A percentile compares a stretch with the other conserved stretches of the same genome.
Conservation (phyloP, 2,329 filamentous ascomycete genomes). For the Talaromyces sp. region DNA sequence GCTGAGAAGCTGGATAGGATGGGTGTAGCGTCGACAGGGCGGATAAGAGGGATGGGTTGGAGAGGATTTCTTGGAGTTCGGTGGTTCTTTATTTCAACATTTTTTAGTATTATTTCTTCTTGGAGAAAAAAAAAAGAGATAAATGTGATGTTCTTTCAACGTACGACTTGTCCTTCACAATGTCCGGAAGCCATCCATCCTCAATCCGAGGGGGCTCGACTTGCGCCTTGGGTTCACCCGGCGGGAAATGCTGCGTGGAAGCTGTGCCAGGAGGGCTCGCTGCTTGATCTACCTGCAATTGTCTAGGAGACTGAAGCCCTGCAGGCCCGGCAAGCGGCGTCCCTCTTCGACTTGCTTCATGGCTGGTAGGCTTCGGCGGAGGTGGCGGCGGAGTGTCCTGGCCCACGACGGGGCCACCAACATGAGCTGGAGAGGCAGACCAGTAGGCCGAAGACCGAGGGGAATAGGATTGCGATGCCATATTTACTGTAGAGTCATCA, state of each 20-base stretch:
- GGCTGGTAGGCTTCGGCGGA: constrained; percentile 66
- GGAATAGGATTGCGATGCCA: constrained; percentile 17
- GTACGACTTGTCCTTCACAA: constrained; percentile 77
- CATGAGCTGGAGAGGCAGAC: constrained; percentile 10
- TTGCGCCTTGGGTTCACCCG: neutral
- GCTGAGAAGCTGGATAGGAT: constrained; percentile 61
- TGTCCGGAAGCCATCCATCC: constrained; percentile 68
- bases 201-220: constrained; percentile 43
- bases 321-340: constrained; percentile 51
- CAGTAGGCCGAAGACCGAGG: constrained; percentile 20
- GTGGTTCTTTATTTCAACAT: constrained; percentile 19
- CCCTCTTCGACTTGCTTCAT: constrained; percentile 62
- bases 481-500: neutral
- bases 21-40: constrained; percentile 75
- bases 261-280: neutral
- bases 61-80: constrained; percentile 70
- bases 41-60: constrained; percentile 61
- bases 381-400: constrained; percentile 60
- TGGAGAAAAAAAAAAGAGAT: neutral
- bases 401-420: constrained; percentile 34
- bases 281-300: constrained; percentile 26
- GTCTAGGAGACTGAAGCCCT: constrained; percentile 19
- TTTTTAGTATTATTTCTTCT: neutral
- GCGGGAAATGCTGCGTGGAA: neutral
- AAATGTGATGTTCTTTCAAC: constrained; percentile 20